These are phyloP conservation scores for Phyllosticta capitalensis DNA, from an alignment of 2,329 filamentous ascomycete genomes.

Conservation along the genomic window DNA sequence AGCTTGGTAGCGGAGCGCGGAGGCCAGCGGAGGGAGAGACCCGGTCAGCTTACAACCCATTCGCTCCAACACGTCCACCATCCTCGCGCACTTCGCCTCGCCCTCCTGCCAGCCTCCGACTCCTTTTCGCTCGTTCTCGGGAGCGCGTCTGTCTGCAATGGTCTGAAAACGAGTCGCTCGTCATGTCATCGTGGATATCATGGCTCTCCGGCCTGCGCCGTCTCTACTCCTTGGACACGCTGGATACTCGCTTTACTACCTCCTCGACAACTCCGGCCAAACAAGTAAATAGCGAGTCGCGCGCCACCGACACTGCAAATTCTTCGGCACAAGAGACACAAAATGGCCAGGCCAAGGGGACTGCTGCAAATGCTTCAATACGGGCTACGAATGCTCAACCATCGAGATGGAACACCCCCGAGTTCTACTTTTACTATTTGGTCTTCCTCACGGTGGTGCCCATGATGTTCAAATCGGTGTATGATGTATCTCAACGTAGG, in stretches of 20 bases:
- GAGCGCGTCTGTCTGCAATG: neutral
- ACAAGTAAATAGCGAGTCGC: conserved; percentile 26
- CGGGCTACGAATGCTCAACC: conserved; percentile 31
- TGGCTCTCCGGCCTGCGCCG: conserved; percentile 31
- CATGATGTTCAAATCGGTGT: conserved; percentile 84
- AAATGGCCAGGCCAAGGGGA: conserved; percentile 16
- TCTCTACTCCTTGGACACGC: conserved; percentile 56
- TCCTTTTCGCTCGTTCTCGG: neutral
- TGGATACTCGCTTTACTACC: conserved; percentile 64
- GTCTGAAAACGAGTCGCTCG: neutral
- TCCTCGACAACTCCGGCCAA: conserved; percentile 56
- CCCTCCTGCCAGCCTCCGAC: neutral
- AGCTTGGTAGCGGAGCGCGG: neutral
- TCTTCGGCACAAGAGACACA: conserved; percentile 17
- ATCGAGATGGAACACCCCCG: conserved; percentile 74
- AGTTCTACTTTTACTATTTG: conserved; percentile 75
- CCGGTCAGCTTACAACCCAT: neutral
- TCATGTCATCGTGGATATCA: neutral
- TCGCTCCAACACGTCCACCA: neutral
- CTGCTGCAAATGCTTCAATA: conserved; percentile 29
- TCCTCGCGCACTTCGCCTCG: neutral
- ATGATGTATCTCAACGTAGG: conserved; percentile 73
- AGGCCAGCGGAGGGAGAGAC: neutral
- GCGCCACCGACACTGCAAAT: conserved; percentile 22
- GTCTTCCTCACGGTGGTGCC: conserved; percentile 59